Percentiles rank a stretch among this genome's conserved stretches.
Evolutionary conservation across 1,139 yeast genomes (phyloP).

Genomic region (Saccharomyces hybrid): DNA sequence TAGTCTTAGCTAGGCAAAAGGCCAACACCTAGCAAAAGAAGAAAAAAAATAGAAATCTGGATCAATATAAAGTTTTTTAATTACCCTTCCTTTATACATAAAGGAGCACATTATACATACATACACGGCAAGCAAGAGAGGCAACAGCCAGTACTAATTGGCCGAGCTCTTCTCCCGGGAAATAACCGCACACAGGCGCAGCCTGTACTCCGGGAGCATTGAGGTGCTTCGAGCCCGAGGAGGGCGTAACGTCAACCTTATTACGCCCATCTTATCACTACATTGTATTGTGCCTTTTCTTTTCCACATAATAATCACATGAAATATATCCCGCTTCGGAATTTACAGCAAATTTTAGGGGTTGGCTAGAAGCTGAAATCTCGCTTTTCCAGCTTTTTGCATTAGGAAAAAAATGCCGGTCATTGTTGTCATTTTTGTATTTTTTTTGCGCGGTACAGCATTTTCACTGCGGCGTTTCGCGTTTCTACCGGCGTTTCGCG

Average conservation of each 20-base stretch:
- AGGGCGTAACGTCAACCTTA: not conserved
- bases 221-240: not conserved
- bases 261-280: not conserved
- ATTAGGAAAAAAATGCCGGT: not conserved
- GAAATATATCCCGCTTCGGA: constrained; percentile 1
- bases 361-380: not conserved
- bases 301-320: not conserved
- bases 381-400: not conserved
- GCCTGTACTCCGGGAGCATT: not conserved
- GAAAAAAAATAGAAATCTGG: not conserved
- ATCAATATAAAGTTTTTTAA: not conserved
- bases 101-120: not conserved
- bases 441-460: not conserved
- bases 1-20: not conserved
- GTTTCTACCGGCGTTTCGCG: not conserved
- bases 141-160: not conserved
- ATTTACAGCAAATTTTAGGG: not conserved
- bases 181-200: not conserved
- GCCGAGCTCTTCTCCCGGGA: not conserved
- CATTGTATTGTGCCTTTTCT: not conserved
- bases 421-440: not conserved
- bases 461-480: not conserved
- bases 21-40: not conserved
- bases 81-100: not conserved
- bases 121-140: not conserved